phyloP scores from a whole-genome alignment of 1,284 basidiomycete species.

The Lentinula novae-zelandiae region DNA sequence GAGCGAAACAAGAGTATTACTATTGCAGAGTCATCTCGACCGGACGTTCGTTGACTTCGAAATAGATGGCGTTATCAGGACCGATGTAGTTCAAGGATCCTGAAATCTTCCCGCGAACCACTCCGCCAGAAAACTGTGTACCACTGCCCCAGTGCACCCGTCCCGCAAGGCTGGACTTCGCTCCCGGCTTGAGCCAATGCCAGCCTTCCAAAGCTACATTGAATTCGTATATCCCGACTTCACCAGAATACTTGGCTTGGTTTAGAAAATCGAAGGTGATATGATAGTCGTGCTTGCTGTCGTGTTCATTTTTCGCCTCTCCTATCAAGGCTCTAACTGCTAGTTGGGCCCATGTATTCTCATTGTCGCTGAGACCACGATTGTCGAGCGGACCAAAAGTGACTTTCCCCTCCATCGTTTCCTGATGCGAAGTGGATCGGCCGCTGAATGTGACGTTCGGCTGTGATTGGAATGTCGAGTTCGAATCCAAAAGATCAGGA shows the following conservation, averaged over 20 bases:
- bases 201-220: neutral
- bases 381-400: neutral
- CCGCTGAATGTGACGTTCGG: neutral
- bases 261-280: neutral
- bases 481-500: too few relatives aligned
- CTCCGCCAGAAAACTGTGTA: neutral
- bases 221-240: neutral
- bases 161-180: neutral
- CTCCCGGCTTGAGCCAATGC: neutral
- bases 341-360: neutral
- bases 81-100: neutral
- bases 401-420: neutral
- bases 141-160: neutral
- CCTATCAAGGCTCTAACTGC: neutral
- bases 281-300: neutral
- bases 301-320: neutral
- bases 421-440: neutral
- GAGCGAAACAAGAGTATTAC: too few relatives aligned
- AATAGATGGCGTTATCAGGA: too few relatives aligned
- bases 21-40: too few relatives aligned
- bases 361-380: neutral
- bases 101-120: neutral
- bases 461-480: neutral
- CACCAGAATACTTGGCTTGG: neutral
- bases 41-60: too few relatives aligned